Percentiles rank a stretch among this genome's conserved stretches.
Conservation (phyloP, 495 filamentous ascomycete genomes). For the Lentithecium fluviatile region DNA sequence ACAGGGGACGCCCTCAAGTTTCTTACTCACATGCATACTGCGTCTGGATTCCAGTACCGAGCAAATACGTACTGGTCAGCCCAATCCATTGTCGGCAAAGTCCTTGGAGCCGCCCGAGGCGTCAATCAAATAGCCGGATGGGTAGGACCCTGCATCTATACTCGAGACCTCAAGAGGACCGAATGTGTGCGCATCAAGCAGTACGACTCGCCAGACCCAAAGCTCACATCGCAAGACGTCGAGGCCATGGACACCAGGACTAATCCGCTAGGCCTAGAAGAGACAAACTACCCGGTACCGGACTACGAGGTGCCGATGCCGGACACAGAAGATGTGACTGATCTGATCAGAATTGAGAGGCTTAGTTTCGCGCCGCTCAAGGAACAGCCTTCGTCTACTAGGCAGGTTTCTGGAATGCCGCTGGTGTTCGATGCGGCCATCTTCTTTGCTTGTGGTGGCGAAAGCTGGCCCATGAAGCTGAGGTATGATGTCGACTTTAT, state of each 20-base stretch:
- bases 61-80: conserved; percentile 69
- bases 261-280: conserved; percentile 61
- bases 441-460: conserved; percentile 64
- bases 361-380: conserved; percentile 50
- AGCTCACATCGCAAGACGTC: conserved; percentile 54
- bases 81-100: conserved; percentile 67
- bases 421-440: conserved; percentile 61
- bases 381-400: conserved; percentile 28
- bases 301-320: conserved; percentile 60
- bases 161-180: conserved; percentile 57
- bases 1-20: conserved; percentile 58
- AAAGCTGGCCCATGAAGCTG: conserved; percentile 62
- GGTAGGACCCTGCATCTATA: conserved; percentile 66
- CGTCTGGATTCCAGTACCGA: conserved; percentile 70
- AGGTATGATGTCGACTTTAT: conserved; percentile 66
- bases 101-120: conserved; percentile 53
- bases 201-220: conserved; percentile 47
- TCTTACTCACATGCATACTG: conserved; percentile 59
- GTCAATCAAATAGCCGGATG: conserved; percentile 50
- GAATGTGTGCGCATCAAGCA: conserved; percentile 64
- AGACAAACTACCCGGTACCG: conserved; percentile 56
- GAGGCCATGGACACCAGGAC: conserved; percentile 59
- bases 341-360: conserved; percentile 64
- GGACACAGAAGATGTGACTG: conserved; percentile 54
- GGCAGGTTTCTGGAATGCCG: conserved; percentile 40